Conservation (phyloP, 2,329 filamentous ascomycete species). For the Graphium sp. region DNA sequence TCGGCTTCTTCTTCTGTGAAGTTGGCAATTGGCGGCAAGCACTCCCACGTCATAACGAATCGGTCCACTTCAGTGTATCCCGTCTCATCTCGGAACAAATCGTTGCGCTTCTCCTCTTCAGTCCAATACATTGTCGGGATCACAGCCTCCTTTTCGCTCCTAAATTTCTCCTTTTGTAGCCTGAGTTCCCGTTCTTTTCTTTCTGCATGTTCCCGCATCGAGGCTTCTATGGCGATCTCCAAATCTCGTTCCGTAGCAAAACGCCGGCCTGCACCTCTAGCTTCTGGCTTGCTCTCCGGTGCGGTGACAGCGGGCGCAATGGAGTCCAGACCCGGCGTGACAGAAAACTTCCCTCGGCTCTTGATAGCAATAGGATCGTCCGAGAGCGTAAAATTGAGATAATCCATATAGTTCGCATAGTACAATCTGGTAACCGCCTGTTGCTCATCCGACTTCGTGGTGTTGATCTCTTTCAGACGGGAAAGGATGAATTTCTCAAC, state of each 20-base stretch:
- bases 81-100: slow-evolving; percentile 47
- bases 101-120: slow-evolving; percentile 38
- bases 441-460: slow-evolving; percentile 19
- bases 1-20: slow-evolving; percentile 56
- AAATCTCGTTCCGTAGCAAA: slow-evolving; percentile 60
- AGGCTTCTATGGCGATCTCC: slow-evolving; percentile 55
- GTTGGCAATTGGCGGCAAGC: slow-evolving; percentile 56
- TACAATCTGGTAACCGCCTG: slow-evolving; percentile 22
- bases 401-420: slow-evolving; percentile 27
- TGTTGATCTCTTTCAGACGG: slow-evolving; percentile 23
- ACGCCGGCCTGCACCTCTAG: slow-evolving; percentile 32
- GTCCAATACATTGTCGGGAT: slow-evolving; percentile 56
- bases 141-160: slow-evolving; percentile 60
- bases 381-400: slow-evolving; percentile 38
- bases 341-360: slow-evolving; percentile 35
- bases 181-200: slow-evolving; percentile 48
- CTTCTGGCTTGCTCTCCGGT: slow-evolving; percentile 39
- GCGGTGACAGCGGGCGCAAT: slow-evolving; percentile 16
- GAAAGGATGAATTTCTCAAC: slow-evolving; percentile 28
- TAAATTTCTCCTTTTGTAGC: slow-evolving; percentile 50
- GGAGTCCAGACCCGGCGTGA: slow-evolving; percentile 13
- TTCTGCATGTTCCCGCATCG: slow-evolving; percentile 54
- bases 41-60: slow-evolving; percentile 54
- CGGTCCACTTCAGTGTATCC: slow-evolving; percentile 47
- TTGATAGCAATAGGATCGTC: slow-evolving; percentile 35